A percentile compares a stretch with the other conserved stretches of the same genome.
Evolutionary conservation across 805 yeast species (phyloP).

Genomic region (Candida ortonii): DNA sequence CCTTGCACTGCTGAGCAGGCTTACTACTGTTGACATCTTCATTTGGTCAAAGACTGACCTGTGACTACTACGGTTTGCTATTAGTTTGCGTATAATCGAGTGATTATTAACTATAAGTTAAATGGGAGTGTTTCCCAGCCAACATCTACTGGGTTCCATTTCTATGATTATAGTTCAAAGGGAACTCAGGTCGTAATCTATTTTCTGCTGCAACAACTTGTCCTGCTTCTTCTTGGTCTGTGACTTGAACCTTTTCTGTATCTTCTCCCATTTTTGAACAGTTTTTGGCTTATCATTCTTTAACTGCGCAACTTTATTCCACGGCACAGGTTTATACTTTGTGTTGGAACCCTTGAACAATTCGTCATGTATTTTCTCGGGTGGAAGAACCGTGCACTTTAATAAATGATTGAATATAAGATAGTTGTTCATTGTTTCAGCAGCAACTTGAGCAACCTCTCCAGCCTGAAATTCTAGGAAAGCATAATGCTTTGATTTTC

Average conservation of each 20-base stretch:
- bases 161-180: slow-evolving; percentile 17
- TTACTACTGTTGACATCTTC: too few relatives aligned
- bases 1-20: too few relatives aligned
- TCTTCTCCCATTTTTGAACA: slow-evolving; percentile 52
- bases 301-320: slow-evolving; percentile 51
- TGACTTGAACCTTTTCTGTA: slow-evolving; percentile 45
- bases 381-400: slow-evolving; percentile 55
- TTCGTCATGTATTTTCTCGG: slow-evolving; percentile 52
- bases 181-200: slow-evolving; percentile 42
- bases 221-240: slow-evolving; percentile 44
- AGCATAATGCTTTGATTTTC: slow-evolving; percentile 87
- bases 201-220: slow-evolving; percentile 55
- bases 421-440: slow-evolving; percentile 95
- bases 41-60: too few relatives aligned
- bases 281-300: slow-evolving; percentile 58
- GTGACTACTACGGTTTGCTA: too few relatives aligned
- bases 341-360: slow-evolving; percentile 57
- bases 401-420: slow-evolving; percentile 83
- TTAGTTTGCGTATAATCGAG: too few relatives aligned
- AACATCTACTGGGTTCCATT: too few relatives aligned
- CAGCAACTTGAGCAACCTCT: slow-evolving; percentile 83
- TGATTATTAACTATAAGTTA: too few relatives aligned
- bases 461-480: slow-evolving; percentile 75
- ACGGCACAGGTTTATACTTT: slow-evolving; percentile 57
- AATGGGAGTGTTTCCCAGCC: too few relatives aligned